Conservation (phyloP, 108 stramenopile genomes). For the Cyclotella cryptica region DNA sequence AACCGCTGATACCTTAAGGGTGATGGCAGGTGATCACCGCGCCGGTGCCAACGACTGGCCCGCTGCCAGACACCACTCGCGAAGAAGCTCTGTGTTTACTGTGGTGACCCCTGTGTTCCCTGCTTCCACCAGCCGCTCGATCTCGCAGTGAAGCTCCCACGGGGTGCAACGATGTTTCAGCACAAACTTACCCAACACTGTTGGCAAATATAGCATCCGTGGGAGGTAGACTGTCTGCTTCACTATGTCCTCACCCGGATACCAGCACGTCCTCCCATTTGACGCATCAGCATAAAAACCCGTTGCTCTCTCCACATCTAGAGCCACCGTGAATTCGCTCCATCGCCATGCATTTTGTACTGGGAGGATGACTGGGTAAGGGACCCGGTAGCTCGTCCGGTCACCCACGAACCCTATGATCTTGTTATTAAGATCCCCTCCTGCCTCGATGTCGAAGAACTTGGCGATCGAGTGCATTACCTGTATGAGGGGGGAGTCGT, state of each 20-base stretch:
- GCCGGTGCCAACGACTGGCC: neutral
- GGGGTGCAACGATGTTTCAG: neutral
- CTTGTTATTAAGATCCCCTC: too few relatives aligned
- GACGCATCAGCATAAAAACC: slow-evolving; percentile 17
- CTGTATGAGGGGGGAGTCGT: too few relatives aligned
- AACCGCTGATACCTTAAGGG: too few relatives aligned
- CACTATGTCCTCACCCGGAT: too few relatives aligned
- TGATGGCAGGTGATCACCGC: too few relatives aligned
- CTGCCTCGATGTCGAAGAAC: too few relatives aligned
- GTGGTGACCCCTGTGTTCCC: neutral
- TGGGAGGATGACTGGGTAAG: neutral
- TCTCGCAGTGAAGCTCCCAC: neutral
- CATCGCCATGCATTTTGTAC: neutral
- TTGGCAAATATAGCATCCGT: neutral
- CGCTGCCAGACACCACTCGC: neutral
- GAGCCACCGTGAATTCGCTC: neutral
- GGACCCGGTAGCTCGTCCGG: neutral
- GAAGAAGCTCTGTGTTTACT: neutral
- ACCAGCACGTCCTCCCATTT: slow-evolving; percentile 88
- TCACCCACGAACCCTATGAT: slow-evolving; percentile 86
- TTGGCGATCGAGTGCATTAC: too few relatives aligned
- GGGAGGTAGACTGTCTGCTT: neutral
- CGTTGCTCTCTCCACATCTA: neutral
- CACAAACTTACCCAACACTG: neutral
- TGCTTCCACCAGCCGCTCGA: neutral